Conservation (phyloP, 371 early-diverging fungal species). For the Syncephalastrum sp. region DNA sequence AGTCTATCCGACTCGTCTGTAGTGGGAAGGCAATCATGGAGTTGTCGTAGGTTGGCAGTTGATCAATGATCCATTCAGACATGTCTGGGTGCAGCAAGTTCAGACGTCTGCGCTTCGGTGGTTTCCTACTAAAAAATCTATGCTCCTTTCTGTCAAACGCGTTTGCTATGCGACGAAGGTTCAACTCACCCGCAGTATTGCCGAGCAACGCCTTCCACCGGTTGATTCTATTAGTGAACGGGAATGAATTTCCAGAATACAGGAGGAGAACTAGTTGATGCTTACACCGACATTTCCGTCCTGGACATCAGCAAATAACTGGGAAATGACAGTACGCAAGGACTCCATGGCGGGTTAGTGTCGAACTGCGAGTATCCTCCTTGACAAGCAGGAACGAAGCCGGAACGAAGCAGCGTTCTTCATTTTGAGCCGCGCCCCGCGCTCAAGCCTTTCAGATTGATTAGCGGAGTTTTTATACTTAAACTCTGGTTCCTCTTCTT, state of each 20-base stretch:
- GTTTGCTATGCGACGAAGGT: background rate
- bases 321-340: slow-evolving; percentile 40
- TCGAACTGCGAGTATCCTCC: no score
- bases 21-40: slow-evolving; percentile 22
- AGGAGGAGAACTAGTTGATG: background rate
- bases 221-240: background rate
- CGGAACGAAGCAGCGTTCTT: no score
- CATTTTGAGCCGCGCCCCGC: no score
- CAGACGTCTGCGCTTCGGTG: slow-evolving; percentile 37
- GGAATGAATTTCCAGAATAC: background rate
- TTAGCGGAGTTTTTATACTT: no score
- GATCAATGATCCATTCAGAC: slow-evolving; percentile 5
- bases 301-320: slow-evolving; percentile 41
- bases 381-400: no score
- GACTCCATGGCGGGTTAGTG: slow-evolving; percentile 32
- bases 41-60: slow-evolving; percentile 20
- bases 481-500: no score
- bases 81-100: slow-evolving; percentile 38
- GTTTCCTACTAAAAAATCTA: slow-evolving; percentile 35
- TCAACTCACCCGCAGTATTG: slow-evolving; percentile 9
- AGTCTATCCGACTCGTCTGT: slow-evolving; percentile 30
- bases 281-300: slow-evolving; percentile 30
- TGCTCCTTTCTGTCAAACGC: background rate
- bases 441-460: no score
- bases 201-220: slow-evolving; percentile 10